Conservation (phyloP, 768 basidiomycete genomes). For the Hortiboletus campestris region DNA sequence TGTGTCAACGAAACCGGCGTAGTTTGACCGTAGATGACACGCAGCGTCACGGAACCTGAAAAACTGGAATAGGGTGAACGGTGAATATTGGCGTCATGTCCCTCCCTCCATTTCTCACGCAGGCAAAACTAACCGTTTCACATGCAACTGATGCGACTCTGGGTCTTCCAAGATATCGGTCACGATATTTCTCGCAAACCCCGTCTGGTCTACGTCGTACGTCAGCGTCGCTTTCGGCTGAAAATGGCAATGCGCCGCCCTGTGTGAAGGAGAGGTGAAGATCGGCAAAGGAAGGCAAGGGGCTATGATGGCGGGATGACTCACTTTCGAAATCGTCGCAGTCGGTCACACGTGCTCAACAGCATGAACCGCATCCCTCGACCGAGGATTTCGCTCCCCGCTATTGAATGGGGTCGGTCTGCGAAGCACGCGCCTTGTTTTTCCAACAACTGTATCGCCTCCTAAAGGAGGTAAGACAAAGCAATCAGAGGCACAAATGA, state of each 20-base stretch:
- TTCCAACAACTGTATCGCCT: constrained; percentile 58
- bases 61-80: constrained; percentile 10
- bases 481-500: too few species aligned
- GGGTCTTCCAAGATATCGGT: constrained; percentile 24
- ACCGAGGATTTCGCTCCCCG: constrained; percentile 55
- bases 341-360: constrained; percentile 51
- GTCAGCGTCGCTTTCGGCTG: constrained; percentile 46
- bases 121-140: constrained; percentile 36
- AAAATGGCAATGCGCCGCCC: constrained; percentile 53
- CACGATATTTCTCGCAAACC: constrained; percentile 28
- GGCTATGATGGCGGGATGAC: neutral
- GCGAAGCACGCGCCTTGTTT: constrained; percentile 51
- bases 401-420: constrained; percentile 51
- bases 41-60: constrained; percentile 26
- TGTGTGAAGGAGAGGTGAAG: constrained; percentile 7
- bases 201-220: constrained; percentile 47
- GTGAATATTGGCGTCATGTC: neutral
- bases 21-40: constrained; percentile 29
- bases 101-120: neutral
- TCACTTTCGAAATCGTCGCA: constrained; percentile 57
- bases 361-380: constrained; percentile 58
- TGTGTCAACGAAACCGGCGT: constrained; percentile 12
- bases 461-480: constrained; percentile 6
- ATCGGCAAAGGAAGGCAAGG: neutral
- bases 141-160: constrained; percentile 22